Conservation (phyloP, 202 grass and related monocot genomes). For the Hordeum pubiflorum region DNA sequence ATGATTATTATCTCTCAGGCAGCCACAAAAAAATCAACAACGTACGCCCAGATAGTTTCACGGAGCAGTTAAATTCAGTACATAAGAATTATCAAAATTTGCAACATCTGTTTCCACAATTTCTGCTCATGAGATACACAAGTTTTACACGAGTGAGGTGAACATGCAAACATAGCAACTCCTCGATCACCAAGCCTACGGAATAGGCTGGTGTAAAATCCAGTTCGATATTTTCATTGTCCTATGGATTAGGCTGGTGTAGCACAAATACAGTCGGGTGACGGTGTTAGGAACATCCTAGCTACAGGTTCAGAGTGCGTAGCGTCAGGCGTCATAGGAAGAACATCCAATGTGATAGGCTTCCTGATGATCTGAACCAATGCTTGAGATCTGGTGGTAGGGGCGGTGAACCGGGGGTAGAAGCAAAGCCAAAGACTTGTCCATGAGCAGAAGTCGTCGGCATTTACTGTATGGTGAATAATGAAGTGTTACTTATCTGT, state of each 20-base stretch:
- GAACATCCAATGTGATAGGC: slow-evolving; percentile 93
- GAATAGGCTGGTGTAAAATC: not conserved
- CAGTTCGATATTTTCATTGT: not conserved
- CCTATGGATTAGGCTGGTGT: slow-evolving; percentile 5
- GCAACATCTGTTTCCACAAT: not conserved
- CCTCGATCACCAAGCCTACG: slow-evolving; percentile 3
- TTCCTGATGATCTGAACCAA: slow-evolving; percentile 50
- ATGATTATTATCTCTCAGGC: not conserved
- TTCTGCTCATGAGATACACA: not conserved
- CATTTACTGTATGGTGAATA: slow-evolving; percentile 69
- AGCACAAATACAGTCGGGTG: slow-evolving; percentile 17
- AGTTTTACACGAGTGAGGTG: not conserved
- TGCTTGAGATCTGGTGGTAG: slow-evolving; percentile 47
- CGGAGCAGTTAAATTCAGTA: not conserved
- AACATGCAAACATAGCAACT: not conserved
- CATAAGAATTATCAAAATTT: not conserved
- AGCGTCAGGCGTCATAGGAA: slow-evolving; percentile 42
- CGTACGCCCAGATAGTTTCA: not conserved
- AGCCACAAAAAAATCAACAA: not conserved
- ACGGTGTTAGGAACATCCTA: slow-evolving; percentile 16
- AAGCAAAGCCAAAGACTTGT: slow-evolving; percentile 77
- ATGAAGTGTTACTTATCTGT: slow-evolving; percentile 12
- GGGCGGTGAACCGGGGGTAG: slow-evolving; percentile 75
- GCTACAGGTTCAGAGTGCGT: not conserved
- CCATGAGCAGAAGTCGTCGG: slow-evolving; percentile 55